A percentile compares a stretch with the other conserved stretches of the same genome.
Evolutionary conservation across 306 rosid genomes (phyloP).

Genomic region (Prunus mira): DNA sequence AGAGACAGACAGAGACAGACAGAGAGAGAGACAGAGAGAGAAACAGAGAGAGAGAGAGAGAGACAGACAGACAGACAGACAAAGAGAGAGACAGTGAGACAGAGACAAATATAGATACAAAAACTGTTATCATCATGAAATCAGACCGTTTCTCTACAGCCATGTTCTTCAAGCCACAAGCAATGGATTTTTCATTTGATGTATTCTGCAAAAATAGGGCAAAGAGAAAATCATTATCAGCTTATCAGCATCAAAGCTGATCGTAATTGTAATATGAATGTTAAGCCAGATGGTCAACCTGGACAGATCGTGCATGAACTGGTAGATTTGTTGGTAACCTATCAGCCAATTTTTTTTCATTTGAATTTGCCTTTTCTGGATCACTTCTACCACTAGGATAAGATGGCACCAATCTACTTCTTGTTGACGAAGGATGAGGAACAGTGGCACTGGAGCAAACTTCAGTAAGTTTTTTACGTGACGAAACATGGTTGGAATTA

Average conservation of each 20-base stretch:
- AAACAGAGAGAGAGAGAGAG: background rate
- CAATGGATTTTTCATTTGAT: background rate
- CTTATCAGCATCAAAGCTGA: slow-evolving; percentile 1
- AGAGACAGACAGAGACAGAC: no score
- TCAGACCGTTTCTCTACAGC: slow-evolving; percentile 20
- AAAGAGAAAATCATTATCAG: background rate
- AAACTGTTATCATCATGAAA: background rate
- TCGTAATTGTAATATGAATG: background rate
- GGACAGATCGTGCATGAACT: slow-evolving; percentile 2
- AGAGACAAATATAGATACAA: background rate
- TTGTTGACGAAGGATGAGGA: slow-evolving; percentile 10
- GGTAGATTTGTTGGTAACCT: slow-evolving; percentile 9
- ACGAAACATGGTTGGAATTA: slow-evolving; percentile 3
- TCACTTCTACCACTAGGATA: slow-evolving; percentile 7
- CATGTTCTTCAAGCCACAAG: slow-evolving; percentile 10
- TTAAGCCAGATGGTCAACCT: slow-evolving; percentile 10
- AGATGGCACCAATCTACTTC: slow-evolving; percentile 12
- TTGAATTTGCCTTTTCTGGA: slow-evolving; percentile 6
- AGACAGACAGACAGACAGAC: no score
- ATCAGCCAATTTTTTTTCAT: slow-evolving; percentile 4
- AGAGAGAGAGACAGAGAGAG: background rate
- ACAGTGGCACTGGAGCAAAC: slow-evolving; percentile 13
- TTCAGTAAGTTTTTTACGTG: slow-evolving; percentile 3
- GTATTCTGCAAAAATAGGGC: slow-evolving; percentile 10
- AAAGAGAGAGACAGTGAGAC: background rate